Base-by-base conservation (phyloP, 192 early-diverging fungal genomes). In the Coemansia sp. region DNA sequence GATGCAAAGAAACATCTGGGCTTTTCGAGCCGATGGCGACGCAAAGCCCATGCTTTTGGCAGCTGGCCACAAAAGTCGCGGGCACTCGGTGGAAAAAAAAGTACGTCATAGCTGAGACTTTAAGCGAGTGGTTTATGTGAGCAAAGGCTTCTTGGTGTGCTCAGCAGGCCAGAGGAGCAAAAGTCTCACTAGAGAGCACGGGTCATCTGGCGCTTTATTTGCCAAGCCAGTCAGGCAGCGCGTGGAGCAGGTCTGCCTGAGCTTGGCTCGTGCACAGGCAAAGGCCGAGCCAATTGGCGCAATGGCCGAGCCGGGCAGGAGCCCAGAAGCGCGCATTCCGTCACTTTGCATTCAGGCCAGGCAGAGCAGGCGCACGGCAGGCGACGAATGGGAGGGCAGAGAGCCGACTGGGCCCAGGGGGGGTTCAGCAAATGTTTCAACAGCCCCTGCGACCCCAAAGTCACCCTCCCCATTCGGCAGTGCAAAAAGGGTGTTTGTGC, bases 381-480 rank as follows among this genome's bases (percentile, higher is more conserved):
- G 40, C 40, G 31, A 31, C 42, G n/a, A 48, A 48, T 48, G n/a
- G 46, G n/a, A 48, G 46, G 46, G n/a, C 10, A 54, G 15, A 54
- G 19, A 5, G 22, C 52, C 52, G 22, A 31, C 31, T 58, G 19
- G 56, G 40, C 42, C 25, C 31, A 48, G 65, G 49, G 55, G 31
- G 72, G 66, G 72, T 68, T 74, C 40, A 68, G 57, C 65, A 44
- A 61, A 67, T 74, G 72, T 74, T 74, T 74, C 62, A 74, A 64
- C 72, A 66, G 57, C 72, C 62, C 65, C 40, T 20, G 50, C 64
- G 59, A 64, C 59, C 55, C 60, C 65, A 21, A 56, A 63, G 37
- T 60, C 65, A 67, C 65, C 58, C 44, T 48, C 57, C 64, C 54
- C 66, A 38, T 56, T 66, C 50, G 46, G 46, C 59, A 50, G n/a